Base-by-base conservation (phyloP, 306 rosid species). In the Casuarina cunninghamiana region DNA sequence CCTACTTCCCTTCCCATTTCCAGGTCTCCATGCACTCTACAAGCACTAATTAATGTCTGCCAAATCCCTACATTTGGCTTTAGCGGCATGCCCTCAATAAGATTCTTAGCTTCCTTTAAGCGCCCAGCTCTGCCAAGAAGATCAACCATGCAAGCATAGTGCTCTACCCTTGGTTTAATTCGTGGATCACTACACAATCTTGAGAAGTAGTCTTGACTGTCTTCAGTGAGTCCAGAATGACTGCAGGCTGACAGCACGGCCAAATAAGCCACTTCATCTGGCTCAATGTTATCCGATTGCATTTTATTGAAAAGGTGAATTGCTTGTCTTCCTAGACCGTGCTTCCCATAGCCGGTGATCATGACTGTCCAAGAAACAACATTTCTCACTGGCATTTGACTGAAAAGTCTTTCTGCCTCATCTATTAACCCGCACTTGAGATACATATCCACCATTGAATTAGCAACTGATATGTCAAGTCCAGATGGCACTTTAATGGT, bases 211-310 rank as follows among this genome's bases (percentile, higher is more conserved):
- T 87, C 83, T 70, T 81, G 75, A 80, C 96, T 84, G 85, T 89
- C 84, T 75, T 84, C 53, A 43, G 83, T 44, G 43, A 91, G 89
- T 76, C 91, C 88, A 13, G 91, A 79, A 72, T 87, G 96, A 81
- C 93, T 87, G 84, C 90, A 91, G 66, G 93, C 93, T 63, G 91
- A 79, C 73, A 91, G 96, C 74, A 84, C 86, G 1, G 88, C 91
- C 72, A 91, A 77, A 85, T 86, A 89, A 72, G 86, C 75, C 50
- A 91, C 93, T 12, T 76, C 60, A 19, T 89, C 90, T 6, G 89
- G 91, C 78, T 89, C 81, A 5, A 89, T 55, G 35, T 84, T 81
- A 35, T 77, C 74, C 41, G 6, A 44, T 53, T 51, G 86, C 96
- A 89, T 87, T 77, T 76, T 77, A 57, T 82, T 67, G 66, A 89